phyloP scores from a whole-genome alignment of 2,329 filamentous ascomycete species.

The Ceratocystis variospora region DNA sequence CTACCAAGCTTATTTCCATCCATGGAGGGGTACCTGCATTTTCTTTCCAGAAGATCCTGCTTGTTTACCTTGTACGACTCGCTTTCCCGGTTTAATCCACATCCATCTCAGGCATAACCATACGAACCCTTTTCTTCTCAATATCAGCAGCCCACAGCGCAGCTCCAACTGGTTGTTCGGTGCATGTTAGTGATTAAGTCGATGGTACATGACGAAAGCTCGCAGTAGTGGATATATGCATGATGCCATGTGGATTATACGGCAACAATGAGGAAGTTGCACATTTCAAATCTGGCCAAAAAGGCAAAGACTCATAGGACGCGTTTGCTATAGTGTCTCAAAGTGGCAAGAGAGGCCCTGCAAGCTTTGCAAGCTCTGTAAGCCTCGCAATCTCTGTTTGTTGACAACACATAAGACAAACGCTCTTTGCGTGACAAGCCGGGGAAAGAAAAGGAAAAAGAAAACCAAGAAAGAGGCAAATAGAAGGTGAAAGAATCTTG shows the following conservation, averaged over 20 bases:
- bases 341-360: not conserved
- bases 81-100: not conserved
- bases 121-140: slow-evolving; percentile 42
- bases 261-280: not conserved
- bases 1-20: not conserved
- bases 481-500: not conserved
- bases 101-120: slow-evolving; percentile 23
- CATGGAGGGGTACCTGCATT: not conserved
- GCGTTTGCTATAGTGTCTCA: not conserved
- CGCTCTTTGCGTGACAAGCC: not conserved
- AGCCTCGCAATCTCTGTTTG: slow-evolving; percentile 20
- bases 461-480: not conserved
- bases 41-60: not conserved
- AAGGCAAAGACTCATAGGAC: not conserved
- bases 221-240: not conserved
- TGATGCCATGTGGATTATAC: slow-evolving; percentile 15
- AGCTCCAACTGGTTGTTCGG: slow-evolving; percentile 51
- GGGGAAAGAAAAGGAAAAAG: not conserved
- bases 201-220: not conserved
- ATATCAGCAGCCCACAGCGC: slow-evolving; percentile 90
- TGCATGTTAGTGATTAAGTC: not conserved
- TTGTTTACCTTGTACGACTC: not conserved
- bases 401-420: slow-evolving; percentile 17
- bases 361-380: too few species aligned
- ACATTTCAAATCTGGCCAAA: not conserved